Evolutionary conservation across 2,329 filamentous ascomycete genomes (phyloP), one percentile per base, ranked within the genome.

Genomic region (Paramyrothecium roridum): DNA sequence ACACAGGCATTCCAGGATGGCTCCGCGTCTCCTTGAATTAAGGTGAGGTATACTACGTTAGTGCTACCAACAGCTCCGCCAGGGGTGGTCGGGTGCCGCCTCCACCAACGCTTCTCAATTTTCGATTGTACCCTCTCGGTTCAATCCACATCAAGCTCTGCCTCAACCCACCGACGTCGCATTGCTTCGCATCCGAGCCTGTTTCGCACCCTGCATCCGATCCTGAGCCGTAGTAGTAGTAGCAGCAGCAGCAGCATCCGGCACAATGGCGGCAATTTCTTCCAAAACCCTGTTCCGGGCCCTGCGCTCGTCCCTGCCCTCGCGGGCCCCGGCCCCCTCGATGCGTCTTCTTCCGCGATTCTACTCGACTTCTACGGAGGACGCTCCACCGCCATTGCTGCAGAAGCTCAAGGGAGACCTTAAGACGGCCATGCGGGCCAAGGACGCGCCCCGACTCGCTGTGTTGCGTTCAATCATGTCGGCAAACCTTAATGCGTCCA

Each of bases 401-500:
- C 69, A 75, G 53, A 82, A 79, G 70, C 73, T 86, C 64, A 83
- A 83, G 65, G 72, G 69, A 59, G 85, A 89, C 62, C 76, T 89
- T 58, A 89, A 89, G 73, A 71, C 77, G 11, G 85, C 86, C 50
- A 88, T 89, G 85, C 80, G 80, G 56, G 78, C 78, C 62, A 88
- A 87, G 70, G 85, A 89, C 66, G 72, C 78, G 23, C 76, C 83
- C 23, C 84, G 87, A 2, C 82, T 93, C 23, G 75, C 81, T 43
- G 88, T 90, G 40, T 80, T 93, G 50, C 87, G 90, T 61, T 71
- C 80, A 45, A 75, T 93, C 58, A 80, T 93, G 60, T 79, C 88
- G 33, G 82, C 88, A 59, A 85, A 88, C 58, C 85, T 87, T 63
- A 93, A 92, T 71, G 86, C 88, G 34, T 87, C 85, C 68, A 93